These are phyloP conservation scores for Leccinum imitatum DNA, from an alignment of 768 basidiomycete species.

Conservation along the genomic window DNA sequence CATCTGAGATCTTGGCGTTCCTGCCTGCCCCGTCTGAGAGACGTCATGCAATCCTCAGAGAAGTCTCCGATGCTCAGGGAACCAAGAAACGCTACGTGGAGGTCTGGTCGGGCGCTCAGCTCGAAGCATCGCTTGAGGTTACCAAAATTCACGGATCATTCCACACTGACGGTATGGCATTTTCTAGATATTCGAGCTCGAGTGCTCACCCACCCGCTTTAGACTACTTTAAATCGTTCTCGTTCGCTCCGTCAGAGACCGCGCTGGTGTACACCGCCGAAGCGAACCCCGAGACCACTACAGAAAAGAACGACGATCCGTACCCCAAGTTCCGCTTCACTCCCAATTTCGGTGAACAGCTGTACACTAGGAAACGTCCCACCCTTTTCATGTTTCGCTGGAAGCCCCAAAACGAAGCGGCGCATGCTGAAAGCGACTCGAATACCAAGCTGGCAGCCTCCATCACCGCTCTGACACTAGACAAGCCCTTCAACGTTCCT, in stretches of 20 bases:
- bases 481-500: conserved; percentile 10
- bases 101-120: conserved; percentile 48
- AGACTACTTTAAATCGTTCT: conserved; percentile 54
- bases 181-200: not conserved
- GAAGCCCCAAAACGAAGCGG: conserved; percentile 20
- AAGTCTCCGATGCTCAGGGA: conserved; percentile 25
- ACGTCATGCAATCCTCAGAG: conserved; percentile 47
- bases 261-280: conserved; percentile 64
- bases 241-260: conserved; percentile 53
- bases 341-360: conserved; percentile 64
- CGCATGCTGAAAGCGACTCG: not conserved
- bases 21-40: conserved; percentile 43
- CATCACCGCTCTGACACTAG: conserved; percentile 13
- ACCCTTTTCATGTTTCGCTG: conserved; percentile 55
- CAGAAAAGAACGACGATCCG: conserved; percentile 26
- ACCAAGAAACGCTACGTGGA: conserved; percentile 54
- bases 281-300: conserved; percentile 32
- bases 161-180: conserved; percentile 54
- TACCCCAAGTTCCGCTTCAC: conserved; percentile 50
- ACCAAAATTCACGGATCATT: conserved; percentile 57
- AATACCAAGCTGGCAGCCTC: conserved; percentile 7
- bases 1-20: conserved; percentile 40
- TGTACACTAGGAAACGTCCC: conserved; percentile 53
- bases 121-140: conserved; percentile 53
- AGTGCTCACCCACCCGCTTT: not conserved